Base-by-base conservation (phyloP, 192 early-diverging fungal genomes). In the Coemansia umbellata region DNA sequence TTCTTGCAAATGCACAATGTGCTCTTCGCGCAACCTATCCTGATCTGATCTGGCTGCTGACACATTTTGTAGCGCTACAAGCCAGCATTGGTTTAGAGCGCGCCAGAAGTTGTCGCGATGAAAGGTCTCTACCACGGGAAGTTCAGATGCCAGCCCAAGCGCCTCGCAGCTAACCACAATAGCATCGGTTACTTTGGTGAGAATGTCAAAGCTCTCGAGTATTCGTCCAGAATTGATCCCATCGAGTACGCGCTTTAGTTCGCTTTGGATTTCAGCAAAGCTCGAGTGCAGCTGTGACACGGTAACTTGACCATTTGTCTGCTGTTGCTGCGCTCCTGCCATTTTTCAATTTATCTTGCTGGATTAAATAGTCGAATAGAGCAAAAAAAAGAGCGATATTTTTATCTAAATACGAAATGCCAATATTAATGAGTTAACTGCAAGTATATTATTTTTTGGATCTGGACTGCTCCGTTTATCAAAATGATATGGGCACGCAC, bases 41-140 rank as follows among this genome's bases (percentile, higher is more conserved):
- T 72, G 73, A 31, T 82, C 76, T 0, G 69, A 59, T 27, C 65
- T 60, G 0, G 82, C 69, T 9, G 71, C 76, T 14, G 64, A 61
- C 19, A 72, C 73, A 32, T 85, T 82, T 18, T 82, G 75, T 31
- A 89, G 63, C 4, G 87, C 84, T 61, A 85, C 81, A 5, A 89
- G 59, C 87, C 87, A 89, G 56, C 85, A 87, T 49, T 85, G 83
- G 66, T 89, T 89, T 43, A 89, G 73, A 5, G 81, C 83, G 3
- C 79, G 76, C 87, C 87, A 89, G 62, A 89, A 89, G 22, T 82
- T 80, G 58, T 84, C 80, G 23, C 82, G 31, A 33, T 84, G 78
- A 31, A 85, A 77, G 2, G 80, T 68, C 33, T 81, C 79, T 6
- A 80, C 78, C 26, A 81, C 69, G 22, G 81, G 78, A 13, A 78